Base-by-base conservation (phyloP, 805 yeast genomes). In the Metschnikowia noctiluminum region DNA sequence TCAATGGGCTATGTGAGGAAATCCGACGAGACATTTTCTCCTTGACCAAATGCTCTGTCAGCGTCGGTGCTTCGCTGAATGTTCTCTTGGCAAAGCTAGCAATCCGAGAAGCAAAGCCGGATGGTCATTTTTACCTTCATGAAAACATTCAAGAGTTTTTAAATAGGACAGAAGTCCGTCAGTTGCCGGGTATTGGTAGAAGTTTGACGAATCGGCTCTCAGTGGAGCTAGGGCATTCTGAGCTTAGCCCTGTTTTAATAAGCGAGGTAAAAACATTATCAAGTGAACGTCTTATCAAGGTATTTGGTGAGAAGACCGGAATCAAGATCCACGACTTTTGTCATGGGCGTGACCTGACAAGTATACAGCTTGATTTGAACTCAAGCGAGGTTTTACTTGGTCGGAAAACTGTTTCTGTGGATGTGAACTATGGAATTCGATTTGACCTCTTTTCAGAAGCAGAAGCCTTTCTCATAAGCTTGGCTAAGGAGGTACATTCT, bases 351-450 rank as follows among this genome's bases (percentile, higher is more conserved):
- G 97, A 92, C 64, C 67, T 71, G 40, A 79, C 86, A 0, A 76
- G 76, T 6, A 78, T 84, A 43, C 81, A 78, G 35, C 69, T 84
- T n/a, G 63, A 80, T 30, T 52, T 63, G 8, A 71, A 73, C 31
- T 80, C 82, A 9, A 67, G 71, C 13, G 80, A 68, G 45, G 55
- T 67, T 2, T 51, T 64, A 6, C 73, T 82, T 15, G 74, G 79
- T 11, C 73, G 96, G 28, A 89, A 89, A 57, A 80, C 94, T 1
- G 77, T 92, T 0, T 89, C 96, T 0, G 86, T 90, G 4, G 98
- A 92, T 61, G 85, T 92, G 28, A 88, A 89, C 53, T 92, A 89
- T 85, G 98, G 97, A 0, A 87, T 92, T 0, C 62, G 98, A 42
- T 86, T 91, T 54, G 78, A 81, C 31, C 70, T 69, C 0, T 70